Conservation (phyloP, 371 early-diverging fungal species). For the Apophysomyces ossiformis region DNA sequence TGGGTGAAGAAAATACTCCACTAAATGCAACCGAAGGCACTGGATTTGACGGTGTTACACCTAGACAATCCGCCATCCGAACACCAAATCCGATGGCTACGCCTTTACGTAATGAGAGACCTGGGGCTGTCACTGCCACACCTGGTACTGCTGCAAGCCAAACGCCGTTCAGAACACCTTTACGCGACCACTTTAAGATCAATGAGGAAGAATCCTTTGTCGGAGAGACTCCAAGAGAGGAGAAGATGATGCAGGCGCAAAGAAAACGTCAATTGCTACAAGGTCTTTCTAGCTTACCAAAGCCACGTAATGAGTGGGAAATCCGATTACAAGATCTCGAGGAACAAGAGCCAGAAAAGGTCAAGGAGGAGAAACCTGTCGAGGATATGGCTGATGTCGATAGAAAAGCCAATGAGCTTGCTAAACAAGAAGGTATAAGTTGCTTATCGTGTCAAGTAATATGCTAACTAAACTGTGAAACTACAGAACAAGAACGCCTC, state of each 20-base stretch:
- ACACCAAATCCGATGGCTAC: slow-evolving; percentile 89
- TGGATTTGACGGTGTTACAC: slow-evolving; percentile 75
- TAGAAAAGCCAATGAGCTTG: slow-evolving; percentile 49
- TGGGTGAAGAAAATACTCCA: slow-evolving; percentile 75
- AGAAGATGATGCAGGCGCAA: slow-evolving; percentile 55
- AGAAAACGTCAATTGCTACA: slow-evolving; percentile 54
- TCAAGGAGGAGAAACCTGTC: slow-evolving; percentile 20
- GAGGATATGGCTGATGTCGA: slow-evolving; percentile 79
- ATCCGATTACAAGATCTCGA: slow-evolving; percentile 82
- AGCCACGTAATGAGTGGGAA: slow-evolving; percentile 94
- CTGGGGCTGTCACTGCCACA: slow-evolving; percentile 24
- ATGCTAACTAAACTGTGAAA: neutral
- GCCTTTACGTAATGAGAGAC: slow-evolving; percentile 52
- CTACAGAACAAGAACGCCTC: slow-evolving; percentile 50
- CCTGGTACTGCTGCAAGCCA: slow-evolving; percentile 34
- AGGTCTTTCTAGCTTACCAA: slow-evolving; percentile 77
- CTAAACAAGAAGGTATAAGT: slow-evolving; percentile 32
- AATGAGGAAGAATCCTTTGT: slow-evolving; percentile 34
- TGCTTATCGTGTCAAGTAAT: neutral
- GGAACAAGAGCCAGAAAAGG: slow-evolving; percentile 43
- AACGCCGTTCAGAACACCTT: slow-evolving; percentile 56
- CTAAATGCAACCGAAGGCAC: slow-evolving; percentile 53
- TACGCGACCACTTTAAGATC: slow-evolving; percentile 62
- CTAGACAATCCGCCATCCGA: slow-evolving; percentile 55
- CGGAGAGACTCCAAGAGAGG: slow-evolving; percentile 58